Percentiles rank a stretch among this genome's conserved stretches.
These are phyloP conservation scores for Erythrophleum ivorense DNA, from an alignment of 331 rosid genomes.

Conservation along the genomic window DNA sequence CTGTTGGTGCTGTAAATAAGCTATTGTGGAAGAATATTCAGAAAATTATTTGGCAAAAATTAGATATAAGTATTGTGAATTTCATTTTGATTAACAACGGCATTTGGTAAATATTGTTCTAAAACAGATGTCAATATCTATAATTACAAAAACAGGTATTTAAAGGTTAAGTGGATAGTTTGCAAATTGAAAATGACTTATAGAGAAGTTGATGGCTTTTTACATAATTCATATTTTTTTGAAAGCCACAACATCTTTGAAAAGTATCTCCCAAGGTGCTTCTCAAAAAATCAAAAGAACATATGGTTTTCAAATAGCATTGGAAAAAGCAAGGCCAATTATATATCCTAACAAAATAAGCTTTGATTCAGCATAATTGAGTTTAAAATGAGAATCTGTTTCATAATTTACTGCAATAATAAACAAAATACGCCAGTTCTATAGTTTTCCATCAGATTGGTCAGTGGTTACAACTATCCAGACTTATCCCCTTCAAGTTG, in stretches of 20 bases:
- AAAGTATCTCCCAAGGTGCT: not conserved
- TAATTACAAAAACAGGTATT: not conserved
- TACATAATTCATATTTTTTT: not conserved
- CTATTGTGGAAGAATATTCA: not conserved
- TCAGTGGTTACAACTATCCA: not conserved
- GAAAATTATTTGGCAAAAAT: not conserved
- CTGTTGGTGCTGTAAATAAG: not conserved
- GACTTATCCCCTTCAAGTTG: conserved; percentile 22
- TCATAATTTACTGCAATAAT: conserved; percentile 2
- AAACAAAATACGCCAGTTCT: conserved; percentile 1
- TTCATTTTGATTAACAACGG: not conserved
- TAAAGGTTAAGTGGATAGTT: not conserved
- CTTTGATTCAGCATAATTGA: conserved; percentile 4
- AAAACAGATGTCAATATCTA: not conserved
- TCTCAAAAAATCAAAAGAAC: not conserved
- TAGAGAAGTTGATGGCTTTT: not conserved
- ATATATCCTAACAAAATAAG: conserved; percentile 14
- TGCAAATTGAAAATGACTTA: not conserved
- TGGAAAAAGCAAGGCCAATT: not conserved
- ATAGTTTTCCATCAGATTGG: not conserved
- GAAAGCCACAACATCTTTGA: not conserved
- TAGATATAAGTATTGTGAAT: no score
- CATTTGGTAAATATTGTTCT: not conserved
- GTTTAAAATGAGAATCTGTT: not conserved
- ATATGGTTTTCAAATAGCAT: not conserved